Evolutionary conservation across 1,284 basidiomycete species (phyloP).

Genomic region (Cutaneotrichosporon cyanovorans): DNA sequence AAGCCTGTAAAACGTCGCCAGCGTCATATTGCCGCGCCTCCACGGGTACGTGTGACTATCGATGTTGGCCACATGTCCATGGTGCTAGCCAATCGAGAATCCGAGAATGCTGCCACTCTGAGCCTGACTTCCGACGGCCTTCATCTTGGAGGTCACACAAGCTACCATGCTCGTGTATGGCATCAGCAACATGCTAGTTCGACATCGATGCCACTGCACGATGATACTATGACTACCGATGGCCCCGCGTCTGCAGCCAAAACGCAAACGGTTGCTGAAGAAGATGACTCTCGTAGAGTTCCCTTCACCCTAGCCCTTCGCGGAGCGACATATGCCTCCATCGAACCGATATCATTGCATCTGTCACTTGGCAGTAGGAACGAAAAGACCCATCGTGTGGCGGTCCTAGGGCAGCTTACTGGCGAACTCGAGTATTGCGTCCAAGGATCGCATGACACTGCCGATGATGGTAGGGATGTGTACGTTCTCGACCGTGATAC

Average conservation of each 20-base stretch:
- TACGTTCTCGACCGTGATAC: conserved; percentile 42
- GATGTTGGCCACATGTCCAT: conserved; percentile 30
- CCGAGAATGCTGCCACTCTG: conserved; percentile 28
- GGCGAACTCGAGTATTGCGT: conserved; percentile 23
- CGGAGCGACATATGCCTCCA: conserved; percentile 1
- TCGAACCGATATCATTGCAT: conserved; percentile 32
- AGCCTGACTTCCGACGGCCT: conserved; percentile 29
- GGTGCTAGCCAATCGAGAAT: conserved; percentile 26
- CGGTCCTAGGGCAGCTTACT: conserved; percentile 24
- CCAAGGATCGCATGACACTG: conserved; percentile 12
- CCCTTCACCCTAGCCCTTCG: background rate
- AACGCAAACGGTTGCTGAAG: too few relatives aligned
- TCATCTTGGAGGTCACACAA: conserved; percentile 1
- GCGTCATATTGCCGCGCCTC: conserved; percentile 3
- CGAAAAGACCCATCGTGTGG: conserved; percentile 26
- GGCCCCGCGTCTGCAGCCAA: too few relatives aligned
- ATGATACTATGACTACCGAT: too few relatives aligned
- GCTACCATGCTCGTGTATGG: background rate
- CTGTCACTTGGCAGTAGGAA: conserved; percentile 23
- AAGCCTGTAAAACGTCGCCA: background rate
- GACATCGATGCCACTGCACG: too few relatives aligned
- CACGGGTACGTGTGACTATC: conserved; percentile 29
- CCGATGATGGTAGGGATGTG: conserved; percentile 17
- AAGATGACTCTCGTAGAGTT: background rate
- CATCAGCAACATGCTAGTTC: too few relatives aligned